These are phyloP conservation scores for Cudoniella acicularis DNA, from an alignment of 495 filamentous ascomycete genomes.

Conservation along the genomic window DNA sequence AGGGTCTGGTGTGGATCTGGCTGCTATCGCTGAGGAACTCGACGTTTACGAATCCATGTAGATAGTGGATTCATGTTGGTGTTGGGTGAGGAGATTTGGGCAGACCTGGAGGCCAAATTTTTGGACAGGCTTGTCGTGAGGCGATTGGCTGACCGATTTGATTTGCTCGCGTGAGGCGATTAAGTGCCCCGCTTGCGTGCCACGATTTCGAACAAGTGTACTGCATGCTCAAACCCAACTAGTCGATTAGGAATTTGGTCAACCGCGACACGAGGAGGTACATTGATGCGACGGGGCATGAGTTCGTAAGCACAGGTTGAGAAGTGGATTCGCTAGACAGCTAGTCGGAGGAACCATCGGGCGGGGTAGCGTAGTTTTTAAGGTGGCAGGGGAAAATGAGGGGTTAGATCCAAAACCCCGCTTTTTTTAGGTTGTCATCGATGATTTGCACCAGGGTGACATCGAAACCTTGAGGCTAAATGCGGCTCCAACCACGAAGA, in stretches of 20 bases:
- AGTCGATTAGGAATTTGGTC: constrained; percentile 1
- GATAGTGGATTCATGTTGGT: constrained; percentile 12
- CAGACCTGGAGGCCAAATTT: neutral
- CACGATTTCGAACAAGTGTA: neutral
- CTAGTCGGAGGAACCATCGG: neutral
- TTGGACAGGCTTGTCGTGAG: neutral
- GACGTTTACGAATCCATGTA: constrained; percentile 8
- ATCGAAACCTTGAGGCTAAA: too few species aligned
- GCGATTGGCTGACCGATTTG: neutral
- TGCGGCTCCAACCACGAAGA: neutral
- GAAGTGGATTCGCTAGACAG: neutral
- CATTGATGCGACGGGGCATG: too few species aligned
- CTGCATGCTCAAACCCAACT: neutral
- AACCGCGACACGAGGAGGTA: neutral
- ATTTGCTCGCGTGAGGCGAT: constrained; percentile 1
- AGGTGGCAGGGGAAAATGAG: too few species aligned
- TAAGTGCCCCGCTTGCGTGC: too few species aligned
- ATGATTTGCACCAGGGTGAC: too few species aligned
- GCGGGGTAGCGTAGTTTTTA: too few species aligned
- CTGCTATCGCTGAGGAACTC: constrained; percentile 6
- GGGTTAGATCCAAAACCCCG: too few species aligned
- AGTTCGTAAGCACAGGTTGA: too few species aligned
- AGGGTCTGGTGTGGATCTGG: constrained; percentile 1
- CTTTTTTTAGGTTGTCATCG: too few species aligned
- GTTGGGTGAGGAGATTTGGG: constrained; percentile 5